These are phyloP conservation scores for Colletotrichum tabaci DNA, from an alignment of 2,329 filamentous ascomycete genomes.

Conservation along the genomic window DNA sequence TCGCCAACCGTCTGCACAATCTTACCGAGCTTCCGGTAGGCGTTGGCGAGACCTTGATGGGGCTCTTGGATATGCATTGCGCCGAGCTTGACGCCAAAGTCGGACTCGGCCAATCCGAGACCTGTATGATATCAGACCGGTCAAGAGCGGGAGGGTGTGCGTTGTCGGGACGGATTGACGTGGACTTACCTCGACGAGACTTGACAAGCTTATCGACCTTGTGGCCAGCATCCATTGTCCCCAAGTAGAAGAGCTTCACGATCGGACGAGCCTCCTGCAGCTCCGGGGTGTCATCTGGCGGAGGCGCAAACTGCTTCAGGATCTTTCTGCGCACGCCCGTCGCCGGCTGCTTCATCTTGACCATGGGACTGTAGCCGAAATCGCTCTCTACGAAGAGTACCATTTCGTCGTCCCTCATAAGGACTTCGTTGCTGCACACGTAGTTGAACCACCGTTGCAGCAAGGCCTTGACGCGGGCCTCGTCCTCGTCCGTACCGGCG, in stretches of 20 bases:
- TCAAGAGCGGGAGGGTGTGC: conserved; percentile 2
- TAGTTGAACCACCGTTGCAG: conserved; percentile 97
- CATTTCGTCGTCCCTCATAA: conserved; percentile 97
- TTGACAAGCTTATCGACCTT: conserved; percentile 97
- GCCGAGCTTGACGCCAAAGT: conserved; percentile 91
- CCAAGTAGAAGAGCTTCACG: conserved; percentile 96
- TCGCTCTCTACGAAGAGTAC: conserved; percentile 99
- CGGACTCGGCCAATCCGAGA: conserved; percentile 90
- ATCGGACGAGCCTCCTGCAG: conserved; percentile 89
- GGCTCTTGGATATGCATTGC: conserved; percentile 91
- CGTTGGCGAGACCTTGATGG: conserved; percentile 87
- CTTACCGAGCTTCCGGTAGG: conserved; percentile 95
- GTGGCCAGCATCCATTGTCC: conserved; percentile 96
- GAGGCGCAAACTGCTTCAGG: conserved; percentile 97
- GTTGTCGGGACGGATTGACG: background rate
- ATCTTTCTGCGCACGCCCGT: conserved; percentile 96
- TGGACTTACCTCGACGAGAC: conserved; percentile 81
- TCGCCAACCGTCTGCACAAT: conserved; percentile 94
- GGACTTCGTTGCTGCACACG: conserved; percentile 90
- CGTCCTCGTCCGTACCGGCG: conserved; percentile 96
- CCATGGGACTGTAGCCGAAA: conserved; percentile 96
- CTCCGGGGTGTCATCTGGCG: conserved; percentile 96
- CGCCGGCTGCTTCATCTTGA: conserved; percentile 95
- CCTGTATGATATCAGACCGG: conserved; percentile 66
- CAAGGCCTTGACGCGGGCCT: conserved; percentile 86